A percentile compares a stretch with the other conserved stretches of the same genome.
phyloP scores from a whole-genome alignment of 1,284 basidiomycete genomes.

The Apiotrichum siamense region DNA sequence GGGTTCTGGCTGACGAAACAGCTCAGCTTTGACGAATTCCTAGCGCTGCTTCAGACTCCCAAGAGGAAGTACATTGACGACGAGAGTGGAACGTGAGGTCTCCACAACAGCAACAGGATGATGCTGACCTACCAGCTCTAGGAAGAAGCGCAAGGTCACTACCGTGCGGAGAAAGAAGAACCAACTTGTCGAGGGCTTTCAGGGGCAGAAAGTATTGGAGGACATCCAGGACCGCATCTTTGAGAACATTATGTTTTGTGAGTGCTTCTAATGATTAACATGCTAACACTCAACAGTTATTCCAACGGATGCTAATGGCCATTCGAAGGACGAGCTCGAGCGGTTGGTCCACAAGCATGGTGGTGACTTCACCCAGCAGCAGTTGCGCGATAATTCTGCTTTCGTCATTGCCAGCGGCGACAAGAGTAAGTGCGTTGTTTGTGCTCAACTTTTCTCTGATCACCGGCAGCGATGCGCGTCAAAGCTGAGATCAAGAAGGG shows the following conservation, averaged over 20 bases:
- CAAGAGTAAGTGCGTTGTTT: constrained; percentile 28
- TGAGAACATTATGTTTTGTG: constrained; percentile 68
- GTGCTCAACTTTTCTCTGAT: no score
- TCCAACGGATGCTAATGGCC: constrained; percentile 54
- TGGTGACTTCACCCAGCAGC: constrained; percentile 61
- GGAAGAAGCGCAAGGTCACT: constrained; percentile 28
- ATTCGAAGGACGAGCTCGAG: constrained; percentile 39
- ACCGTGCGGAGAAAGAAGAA: constrained; percentile 52
- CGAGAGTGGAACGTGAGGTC: constrained; percentile 34
- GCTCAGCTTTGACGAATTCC: constrained; percentile 41
- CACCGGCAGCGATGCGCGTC: constrained; percentile 33
- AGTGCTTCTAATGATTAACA: constrained; percentile 30
- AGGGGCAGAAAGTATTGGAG: constrained; percentile 58
- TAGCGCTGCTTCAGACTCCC: constrained; percentile 29
- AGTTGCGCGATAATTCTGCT: constrained; percentile 36
- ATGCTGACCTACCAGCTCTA: constrained; percentile 1
- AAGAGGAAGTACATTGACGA: constrained; percentile 39
- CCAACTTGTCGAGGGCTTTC: constrained; percentile 59
- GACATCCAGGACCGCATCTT: constrained; percentile 64
- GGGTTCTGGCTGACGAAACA: constrained; percentile 1
- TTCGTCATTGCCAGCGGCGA: constrained; percentile 53
- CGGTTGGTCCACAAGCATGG: constrained; percentile 63
- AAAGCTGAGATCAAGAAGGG: constrained; percentile 52
- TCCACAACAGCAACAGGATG: not conserved
- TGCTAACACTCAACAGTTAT: constrained; percentile 52